phyloP scores from a whole-genome alignment of 2,329 filamentous ascomycete genomes.

The Xylaria sp. region DNA sequence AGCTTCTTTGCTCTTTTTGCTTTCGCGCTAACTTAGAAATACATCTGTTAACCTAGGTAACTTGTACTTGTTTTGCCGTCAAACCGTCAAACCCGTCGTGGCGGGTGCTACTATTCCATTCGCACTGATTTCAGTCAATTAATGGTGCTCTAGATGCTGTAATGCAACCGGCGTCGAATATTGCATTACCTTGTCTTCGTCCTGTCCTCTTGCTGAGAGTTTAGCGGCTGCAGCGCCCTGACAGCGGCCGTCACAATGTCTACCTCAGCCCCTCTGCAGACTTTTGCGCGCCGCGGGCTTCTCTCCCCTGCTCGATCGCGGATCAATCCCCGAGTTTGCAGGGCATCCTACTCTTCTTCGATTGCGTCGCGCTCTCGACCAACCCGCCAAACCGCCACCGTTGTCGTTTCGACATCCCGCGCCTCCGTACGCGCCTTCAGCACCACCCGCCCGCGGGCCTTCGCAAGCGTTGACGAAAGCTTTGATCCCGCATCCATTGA shows the following conservation, averaged over 20 bases:
- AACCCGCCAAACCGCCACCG: slow-evolving; percentile 33
- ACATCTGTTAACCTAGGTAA: not conserved
- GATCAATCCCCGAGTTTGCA: slow-evolving; percentile 34
- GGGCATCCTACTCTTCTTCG: slow-evolving; percentile 43
- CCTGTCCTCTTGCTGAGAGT: not conserved
- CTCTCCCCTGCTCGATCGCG: slow-evolving; percentile 41
- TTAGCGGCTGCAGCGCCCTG: not conserved
- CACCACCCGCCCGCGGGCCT: slow-evolving; percentile 48
- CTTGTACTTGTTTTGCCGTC: not conserved
- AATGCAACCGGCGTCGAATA: slow-evolving; percentile 5
- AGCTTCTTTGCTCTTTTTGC: not conserved
- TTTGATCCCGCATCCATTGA: slow-evolving; percentile 78
- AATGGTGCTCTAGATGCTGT: slow-evolving; percentile 8
- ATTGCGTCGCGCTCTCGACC: slow-evolving; percentile 31
- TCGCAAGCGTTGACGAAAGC: slow-evolving; percentile 58
- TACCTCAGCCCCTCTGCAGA: slow-evolving; percentile 45
- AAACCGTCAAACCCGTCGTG: not conserved
- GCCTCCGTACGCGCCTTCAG: slow-evolving; percentile 51
- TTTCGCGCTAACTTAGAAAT: not conserved
- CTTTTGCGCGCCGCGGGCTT: slow-evolving; percentile 44
- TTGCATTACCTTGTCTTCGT: not conserved
- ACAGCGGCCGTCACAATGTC: slow-evolving; percentile 41
- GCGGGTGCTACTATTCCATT: not conserved
- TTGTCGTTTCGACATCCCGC: slow-evolving; percentile 31
- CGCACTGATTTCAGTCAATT: not conserved